Base-by-base conservation (phyloP, 176 grass and related monocot species). In the Tillandsia fasciculata region DNA sequence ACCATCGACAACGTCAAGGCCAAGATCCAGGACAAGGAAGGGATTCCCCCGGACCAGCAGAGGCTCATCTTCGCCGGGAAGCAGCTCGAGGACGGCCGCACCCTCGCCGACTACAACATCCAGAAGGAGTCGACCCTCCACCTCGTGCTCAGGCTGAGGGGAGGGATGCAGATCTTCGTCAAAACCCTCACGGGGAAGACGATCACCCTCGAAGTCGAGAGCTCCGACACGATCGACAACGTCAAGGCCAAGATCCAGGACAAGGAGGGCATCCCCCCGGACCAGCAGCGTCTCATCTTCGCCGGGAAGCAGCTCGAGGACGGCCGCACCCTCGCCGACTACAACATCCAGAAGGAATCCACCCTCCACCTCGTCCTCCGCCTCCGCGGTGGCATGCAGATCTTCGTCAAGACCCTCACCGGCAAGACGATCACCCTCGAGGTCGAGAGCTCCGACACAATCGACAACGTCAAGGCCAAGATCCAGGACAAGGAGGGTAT, bases 11-110 rank as follows among this genome's bases (percentile, higher is more conserved):
- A 86, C 0, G 90, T 94, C 0, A 96, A 96, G 72, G 84, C 91
- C 0, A 90, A 96, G 78, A 90, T 96, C 58, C 91, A 90, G 61
- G 91, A 96, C 24, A 90, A 96, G 84, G 87, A 96, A 69, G 91
- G 87, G 0, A 91, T 91, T 0, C 89, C 82, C 0, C 89, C 82
- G 18, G 85, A 88, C 53, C 85, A 88, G 85, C 89, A 92, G 67
- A 63, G 89, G 0, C 58, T 92, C 0, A 88, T 88, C 70, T 92
- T 92, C 0, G 82, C 85, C 0, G 89, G 89, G 0, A 92, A 88
- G 69, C 89, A 92, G 13, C 79, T 92, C 0, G 89, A 92, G 70
- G 89, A 85, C 0, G 89, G 85, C 3, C 10, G 86, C 0, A 93
- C 83, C 51, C 78, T 93, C 0, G 86, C 90, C 0, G 90, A 93